Conservation (phyloP, 2,329 filamentous ascomycete genomes). For the Fusarium anguioides region DNA sequence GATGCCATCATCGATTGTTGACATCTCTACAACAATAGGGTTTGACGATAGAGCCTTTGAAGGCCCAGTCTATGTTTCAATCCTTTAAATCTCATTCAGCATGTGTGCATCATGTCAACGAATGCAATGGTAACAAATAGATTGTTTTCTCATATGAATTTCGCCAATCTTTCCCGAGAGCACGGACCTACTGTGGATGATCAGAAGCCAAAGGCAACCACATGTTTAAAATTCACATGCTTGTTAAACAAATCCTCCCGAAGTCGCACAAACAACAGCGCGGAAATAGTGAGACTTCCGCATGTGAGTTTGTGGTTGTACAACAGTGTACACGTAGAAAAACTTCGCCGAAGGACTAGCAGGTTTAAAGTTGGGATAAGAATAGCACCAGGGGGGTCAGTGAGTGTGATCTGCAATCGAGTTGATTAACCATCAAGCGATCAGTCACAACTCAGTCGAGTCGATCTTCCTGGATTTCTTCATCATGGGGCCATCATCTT, state of each 20-base stretch:
- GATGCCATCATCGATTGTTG: background rate
- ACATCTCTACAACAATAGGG: background rate
- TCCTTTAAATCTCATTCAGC: background rate
- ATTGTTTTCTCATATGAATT: background rate
- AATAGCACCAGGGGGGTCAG: background rate
- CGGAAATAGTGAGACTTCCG: background rate
- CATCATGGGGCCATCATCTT: background rate
- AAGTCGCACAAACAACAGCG: background rate
- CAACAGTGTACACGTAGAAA: background rate
- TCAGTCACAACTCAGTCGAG: conserved; percentile 4
- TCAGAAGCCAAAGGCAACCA: background rate
- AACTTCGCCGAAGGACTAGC: background rate
- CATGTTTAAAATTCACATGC: background rate
- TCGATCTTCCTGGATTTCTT: background rate
- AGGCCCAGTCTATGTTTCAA: background rate
- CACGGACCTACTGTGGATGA: background rate
- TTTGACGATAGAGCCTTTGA: no score
- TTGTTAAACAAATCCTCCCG: background rate
- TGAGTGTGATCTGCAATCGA: conserved; percentile 12
- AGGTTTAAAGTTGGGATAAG: background rate
- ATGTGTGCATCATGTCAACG: background rate
- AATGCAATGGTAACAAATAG: background rate
- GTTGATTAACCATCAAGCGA: conserved; percentile 10
- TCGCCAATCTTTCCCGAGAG: background rate
- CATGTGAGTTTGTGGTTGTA: background rate